Percentiles rank a stretch among this genome's conserved stretches.
phyloP scores from a whole-genome alignment of 108 stramenopile species.

The Aurantiochytrium sp. region DNA sequence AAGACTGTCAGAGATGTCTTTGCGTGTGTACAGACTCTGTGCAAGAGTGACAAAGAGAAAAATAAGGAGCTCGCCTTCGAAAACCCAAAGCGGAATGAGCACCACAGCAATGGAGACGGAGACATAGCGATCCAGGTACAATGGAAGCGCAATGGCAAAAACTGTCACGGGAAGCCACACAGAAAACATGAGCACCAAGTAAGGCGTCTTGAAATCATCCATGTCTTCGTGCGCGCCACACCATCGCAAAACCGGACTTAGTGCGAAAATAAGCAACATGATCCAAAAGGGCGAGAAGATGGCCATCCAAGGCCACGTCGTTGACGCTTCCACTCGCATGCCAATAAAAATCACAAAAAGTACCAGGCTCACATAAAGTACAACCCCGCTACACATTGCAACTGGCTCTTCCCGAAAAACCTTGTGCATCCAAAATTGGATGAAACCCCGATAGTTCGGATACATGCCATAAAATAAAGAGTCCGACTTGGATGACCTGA shows the following conservation, averaged over 20 bases:
- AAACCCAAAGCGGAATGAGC: neutral
- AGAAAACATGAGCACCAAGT: neutral
- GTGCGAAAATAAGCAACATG: neutral
- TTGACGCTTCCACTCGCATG: neutral
- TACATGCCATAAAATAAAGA: neutral
- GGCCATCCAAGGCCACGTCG: neutral
- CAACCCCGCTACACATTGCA: neutral
- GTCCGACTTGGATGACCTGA: neutral
- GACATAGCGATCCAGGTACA: conserved; percentile 1
- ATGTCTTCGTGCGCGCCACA: neutral
- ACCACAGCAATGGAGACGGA: neutral
- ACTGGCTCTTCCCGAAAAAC: neutral
- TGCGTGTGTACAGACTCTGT: neutral
- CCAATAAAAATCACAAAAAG: neutral
- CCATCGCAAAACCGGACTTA: neutral
- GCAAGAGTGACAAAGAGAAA: neutral
- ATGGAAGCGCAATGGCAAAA: neutral
- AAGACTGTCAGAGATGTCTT: neutral
- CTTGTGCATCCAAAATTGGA: conserved; percentile 1
- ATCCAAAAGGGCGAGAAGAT: neutral
- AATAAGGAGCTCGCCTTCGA: neutral
- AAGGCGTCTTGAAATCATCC: neutral
- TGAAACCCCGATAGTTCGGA: neutral
- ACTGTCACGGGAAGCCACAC: neutral
- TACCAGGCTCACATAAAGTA: neutral